These are phyloP conservation scores for Trichoderma atroviride DNA, from an alignment of 2,329 filamentous ascomycete genomes.

Conservation along the genomic window DNA sequence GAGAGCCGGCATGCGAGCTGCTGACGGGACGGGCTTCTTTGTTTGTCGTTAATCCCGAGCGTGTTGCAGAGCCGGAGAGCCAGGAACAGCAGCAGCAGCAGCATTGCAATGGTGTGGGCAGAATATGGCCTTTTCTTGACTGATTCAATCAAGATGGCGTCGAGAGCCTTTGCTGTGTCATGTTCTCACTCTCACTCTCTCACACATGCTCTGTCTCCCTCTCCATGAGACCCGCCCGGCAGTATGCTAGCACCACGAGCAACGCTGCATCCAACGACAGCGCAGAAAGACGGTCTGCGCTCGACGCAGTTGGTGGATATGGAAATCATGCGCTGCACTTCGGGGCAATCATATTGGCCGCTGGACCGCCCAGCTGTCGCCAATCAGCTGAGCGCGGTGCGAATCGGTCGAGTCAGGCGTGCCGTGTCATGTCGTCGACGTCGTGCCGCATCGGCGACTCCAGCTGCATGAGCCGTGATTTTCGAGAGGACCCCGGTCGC, in stretches of 20 bases:
- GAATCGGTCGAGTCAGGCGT: conserved; percentile 8
- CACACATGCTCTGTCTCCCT: not conserved
- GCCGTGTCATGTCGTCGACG: not conserved
- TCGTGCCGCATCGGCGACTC: conserved; percentile 1
- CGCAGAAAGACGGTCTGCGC: conserved; percentile 11
- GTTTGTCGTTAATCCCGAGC: not conserved
- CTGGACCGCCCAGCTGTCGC: not conserved
- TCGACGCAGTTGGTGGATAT: conserved; percentile 9
- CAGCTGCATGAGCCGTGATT: not conserved
- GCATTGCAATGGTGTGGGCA: not conserved
- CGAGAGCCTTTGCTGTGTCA: not conserved
- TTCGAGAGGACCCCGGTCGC: not conserved
- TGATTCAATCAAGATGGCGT: not conserved
- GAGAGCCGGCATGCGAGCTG: not conserved
- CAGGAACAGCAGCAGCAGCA: not conserved
- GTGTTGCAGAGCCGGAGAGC: conserved; percentile 3
- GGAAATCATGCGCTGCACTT: not conserved
- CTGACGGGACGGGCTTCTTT: not conserved
- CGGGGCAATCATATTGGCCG: conserved; percentile 13
- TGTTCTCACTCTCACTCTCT: not conserved
- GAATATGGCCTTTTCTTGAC: not conserved
- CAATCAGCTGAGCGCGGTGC: conserved; percentile 8
- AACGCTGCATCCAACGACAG: conserved; percentile 17
- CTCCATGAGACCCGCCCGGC: not conserved
- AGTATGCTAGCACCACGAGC: not conserved